Percentiles rank a stretch among this genome's conserved stretches.
Conservation (phyloP, 768 basidiomycete species). For the Trametes cubensis region DNA sequence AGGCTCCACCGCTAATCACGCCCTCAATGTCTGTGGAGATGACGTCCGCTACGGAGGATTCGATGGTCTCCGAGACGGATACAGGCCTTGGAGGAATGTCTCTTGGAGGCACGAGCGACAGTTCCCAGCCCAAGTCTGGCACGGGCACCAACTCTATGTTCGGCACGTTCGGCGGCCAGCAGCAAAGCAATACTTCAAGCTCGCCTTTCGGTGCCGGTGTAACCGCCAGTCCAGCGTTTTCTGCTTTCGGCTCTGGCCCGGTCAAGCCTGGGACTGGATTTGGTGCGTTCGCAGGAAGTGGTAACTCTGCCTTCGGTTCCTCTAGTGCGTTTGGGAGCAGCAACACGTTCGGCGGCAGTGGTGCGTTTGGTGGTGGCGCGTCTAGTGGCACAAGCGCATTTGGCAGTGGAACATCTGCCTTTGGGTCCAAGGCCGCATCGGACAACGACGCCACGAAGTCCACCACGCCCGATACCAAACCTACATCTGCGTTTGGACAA, state of each 20-base stretch:
- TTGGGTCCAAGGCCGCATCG: not conserved
- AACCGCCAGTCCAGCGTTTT: conserved; percentile 16
- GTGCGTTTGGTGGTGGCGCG: conserved; percentile 8
- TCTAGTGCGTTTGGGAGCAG: conserved; percentile 9
- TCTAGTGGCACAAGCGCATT: conserved; percentile 9
- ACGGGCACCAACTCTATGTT: conserved; percentile 29
- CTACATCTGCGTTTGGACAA: conserved; percentile 27
- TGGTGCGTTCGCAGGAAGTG: conserved; percentile 34
- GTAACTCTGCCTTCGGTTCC: conserved; percentile 18
- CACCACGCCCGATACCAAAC: not conserved
- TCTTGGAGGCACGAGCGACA: conserved; percentile 26
- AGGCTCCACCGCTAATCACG: conserved; percentile 6
- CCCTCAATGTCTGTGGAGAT: conserved; percentile 19
- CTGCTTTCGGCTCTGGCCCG: conserved; percentile 11
- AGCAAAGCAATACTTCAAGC: conserved; percentile 15
- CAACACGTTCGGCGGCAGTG: not conserved
- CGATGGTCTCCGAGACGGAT: conserved; percentile 27
- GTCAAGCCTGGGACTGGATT: conserved; percentile 34
- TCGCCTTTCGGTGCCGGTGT: conserved; percentile 22
- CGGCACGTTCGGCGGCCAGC: conserved; percentile 26
- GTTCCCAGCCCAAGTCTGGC: conserved; percentile 19
- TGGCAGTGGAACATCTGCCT: conserved; percentile 5
- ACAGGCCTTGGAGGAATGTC: conserved; percentile 33
- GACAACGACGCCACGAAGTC: no score
- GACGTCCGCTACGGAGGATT: conserved; percentile 22